Evolutionary conservation across 169 alveolate genomes (phyloP).

Genomic region (Babesia ovata): DNA sequence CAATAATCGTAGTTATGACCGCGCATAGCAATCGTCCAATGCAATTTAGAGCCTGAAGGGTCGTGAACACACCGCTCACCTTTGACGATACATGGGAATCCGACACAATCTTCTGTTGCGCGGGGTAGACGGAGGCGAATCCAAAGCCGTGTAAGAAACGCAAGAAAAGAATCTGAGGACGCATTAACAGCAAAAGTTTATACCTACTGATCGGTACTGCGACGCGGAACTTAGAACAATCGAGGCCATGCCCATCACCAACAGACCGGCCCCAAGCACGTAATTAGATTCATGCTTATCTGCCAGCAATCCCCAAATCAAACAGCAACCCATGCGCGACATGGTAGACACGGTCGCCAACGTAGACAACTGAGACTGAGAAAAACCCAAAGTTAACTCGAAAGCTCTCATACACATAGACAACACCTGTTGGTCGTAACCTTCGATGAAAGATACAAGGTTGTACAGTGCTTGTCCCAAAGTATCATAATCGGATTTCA

Average conservation of each 20-base stretch:
- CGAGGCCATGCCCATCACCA: not conserved
- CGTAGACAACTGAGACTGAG: not conserved
- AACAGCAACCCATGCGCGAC: slow-evolving; percentile 2
- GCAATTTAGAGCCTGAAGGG: not conserved
- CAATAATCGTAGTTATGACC: not conserved
- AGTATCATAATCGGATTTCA: too few species aligned
- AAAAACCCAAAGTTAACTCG: slow-evolving; percentile 4
- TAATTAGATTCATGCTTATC: not conserved
- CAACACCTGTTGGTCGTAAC: slow-evolving; percentile 1
- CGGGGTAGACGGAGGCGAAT: not conserved
- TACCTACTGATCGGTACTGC: not conserved
- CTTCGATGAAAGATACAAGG: not conserved
- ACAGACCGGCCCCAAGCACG: not conserved
- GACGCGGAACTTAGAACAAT: not conserved
- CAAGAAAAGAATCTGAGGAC: not conserved
- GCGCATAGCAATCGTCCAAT: not conserved
- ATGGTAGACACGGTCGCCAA: not conserved
- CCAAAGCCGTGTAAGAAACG: slow-evolving; percentile 2
- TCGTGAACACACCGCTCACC: too few species aligned
- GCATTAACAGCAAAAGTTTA: not conserved
- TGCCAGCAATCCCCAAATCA: not conserved
- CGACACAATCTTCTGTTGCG: not conserved
- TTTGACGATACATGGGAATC: too few species aligned
- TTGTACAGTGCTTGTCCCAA: not conserved
- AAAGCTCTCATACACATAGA: slow-evolving; percentile 8